A percentile compares a stretch with the other conserved stretches of the same genome.
phyloP scores from a whole-genome alignment of 1,139 yeast genomes.

The Yamadazyma sp. region DNA sequence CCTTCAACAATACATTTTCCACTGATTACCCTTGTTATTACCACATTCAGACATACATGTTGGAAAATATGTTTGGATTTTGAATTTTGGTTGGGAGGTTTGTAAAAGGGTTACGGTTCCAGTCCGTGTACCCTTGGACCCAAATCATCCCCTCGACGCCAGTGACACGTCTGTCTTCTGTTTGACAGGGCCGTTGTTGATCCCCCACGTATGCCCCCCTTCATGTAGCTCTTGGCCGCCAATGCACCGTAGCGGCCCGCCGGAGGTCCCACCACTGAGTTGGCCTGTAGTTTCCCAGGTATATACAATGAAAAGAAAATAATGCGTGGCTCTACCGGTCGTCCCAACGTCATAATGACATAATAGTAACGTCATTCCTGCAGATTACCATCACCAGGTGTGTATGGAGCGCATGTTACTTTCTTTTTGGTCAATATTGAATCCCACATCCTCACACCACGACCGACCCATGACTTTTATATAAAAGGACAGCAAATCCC shows the following conservation, averaged over 20 bases:
- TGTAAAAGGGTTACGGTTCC: background rate
- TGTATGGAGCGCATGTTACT: background rate
- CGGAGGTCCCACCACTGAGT: no score
- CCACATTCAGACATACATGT: conserved; percentile 1
- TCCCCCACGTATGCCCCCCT: background rate
- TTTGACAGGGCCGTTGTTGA: background rate
- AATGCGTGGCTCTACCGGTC: background rate
- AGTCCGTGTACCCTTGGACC: no score
- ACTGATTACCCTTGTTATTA: background rate
- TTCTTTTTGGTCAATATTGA: background rate
- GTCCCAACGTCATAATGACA: conserved; percentile 4
- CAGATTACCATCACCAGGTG: background rate
- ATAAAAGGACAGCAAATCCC: conserved; percentile 8
- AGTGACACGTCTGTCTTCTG: no score
- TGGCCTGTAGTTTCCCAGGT: no score
- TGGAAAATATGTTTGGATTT: background rate
- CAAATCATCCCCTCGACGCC: no score
- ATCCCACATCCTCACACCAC: conserved; percentile 3
- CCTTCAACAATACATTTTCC: background rate
- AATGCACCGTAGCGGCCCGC: no score
- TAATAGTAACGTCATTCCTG: conserved; percentile 6
- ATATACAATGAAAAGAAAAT: background rate
- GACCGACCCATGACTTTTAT: background rate
- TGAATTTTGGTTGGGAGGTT: background rate
- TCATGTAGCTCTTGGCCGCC: no score